Conservation (phyloP, 2,329 filamentous ascomycete genomes). For the Fusarium incarnatum region DNA sequence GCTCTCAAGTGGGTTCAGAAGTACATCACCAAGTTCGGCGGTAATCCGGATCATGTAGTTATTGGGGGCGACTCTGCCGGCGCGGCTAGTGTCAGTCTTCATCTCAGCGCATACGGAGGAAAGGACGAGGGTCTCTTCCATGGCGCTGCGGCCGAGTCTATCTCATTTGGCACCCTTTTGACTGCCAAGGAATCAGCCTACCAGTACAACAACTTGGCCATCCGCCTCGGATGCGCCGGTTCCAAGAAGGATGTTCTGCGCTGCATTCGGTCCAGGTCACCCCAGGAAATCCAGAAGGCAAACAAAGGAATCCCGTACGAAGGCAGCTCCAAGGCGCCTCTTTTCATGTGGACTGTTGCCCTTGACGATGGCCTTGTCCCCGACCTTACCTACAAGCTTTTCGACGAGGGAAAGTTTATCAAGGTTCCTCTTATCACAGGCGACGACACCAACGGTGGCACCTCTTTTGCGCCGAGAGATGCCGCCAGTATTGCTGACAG, state of each 20-base stretch:
- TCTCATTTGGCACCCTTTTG: conserved; percentile 63
- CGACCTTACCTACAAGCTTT: conserved; percentile 63
- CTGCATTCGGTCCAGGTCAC: conserved; percentile 60
- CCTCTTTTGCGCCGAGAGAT: conserved; percentile 48
- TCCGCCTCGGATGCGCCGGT: conserved; percentile 55
- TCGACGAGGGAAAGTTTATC: conserved; percentile 62
- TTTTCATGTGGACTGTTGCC: conserved; percentile 66
- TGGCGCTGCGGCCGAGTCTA: conserved; percentile 62
- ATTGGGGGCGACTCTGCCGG: conserved; percentile 77
- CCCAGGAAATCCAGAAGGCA: conserved; percentile 55
- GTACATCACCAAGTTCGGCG: conserved; percentile 75
- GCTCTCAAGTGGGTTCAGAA: conserved; percentile 76
- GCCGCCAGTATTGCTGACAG: conserved; percentile 50
- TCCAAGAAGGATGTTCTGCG: conserved; percentile 52
- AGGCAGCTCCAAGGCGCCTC: conserved; percentile 50
- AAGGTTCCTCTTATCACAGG: conserved; percentile 64
- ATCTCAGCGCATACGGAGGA: conserved; percentile 68
- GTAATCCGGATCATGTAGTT: conserved; percentile 74
- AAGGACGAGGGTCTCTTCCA: conserved; percentile 62
- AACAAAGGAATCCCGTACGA: conserved; percentile 55
- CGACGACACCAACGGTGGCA: conserved; percentile 55
- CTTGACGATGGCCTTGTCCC: conserved; percentile 65
- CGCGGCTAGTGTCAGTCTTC: conserved; percentile 72
- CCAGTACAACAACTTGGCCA: conserved; percentile 63
- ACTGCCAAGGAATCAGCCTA: conserved; percentile 62